phyloP scores from a whole-genome alignment of 2,329 filamentous ascomycete species.

The Pseudocercospora vitis region DNA sequence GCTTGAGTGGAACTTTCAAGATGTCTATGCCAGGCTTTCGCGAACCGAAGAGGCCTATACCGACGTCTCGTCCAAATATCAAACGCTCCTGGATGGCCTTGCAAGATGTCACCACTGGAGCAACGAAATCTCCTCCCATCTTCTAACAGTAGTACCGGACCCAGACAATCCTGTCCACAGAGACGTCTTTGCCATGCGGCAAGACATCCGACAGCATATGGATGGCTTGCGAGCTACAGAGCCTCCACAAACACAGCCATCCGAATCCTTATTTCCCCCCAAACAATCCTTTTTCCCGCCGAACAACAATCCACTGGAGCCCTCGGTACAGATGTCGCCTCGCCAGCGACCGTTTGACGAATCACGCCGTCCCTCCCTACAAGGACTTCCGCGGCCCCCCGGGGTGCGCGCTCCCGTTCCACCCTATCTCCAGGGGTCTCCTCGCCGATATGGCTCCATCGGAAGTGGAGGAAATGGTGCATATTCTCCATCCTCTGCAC shows the following conservation, averaged over 20 bases:
- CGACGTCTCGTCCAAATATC: conserved; percentile 76
- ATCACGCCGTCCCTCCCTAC: conserved; percentile 68
- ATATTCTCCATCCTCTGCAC: conserved; percentile 70
- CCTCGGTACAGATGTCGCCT: conserved; percentile 69
- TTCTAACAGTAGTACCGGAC: conserved; percentile 72
- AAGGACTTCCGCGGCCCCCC: conserved; percentile 52
- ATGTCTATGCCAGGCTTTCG: conserved; percentile 71
- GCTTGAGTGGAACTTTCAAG: conserved; percentile 80
- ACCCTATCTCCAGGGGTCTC: conserved; percentile 75
- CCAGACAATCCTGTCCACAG: conserved; percentile 75
- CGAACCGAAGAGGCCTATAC: conserved; percentile 82
- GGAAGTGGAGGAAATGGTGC: conserved; percentile 59
- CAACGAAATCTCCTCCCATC: conserved; percentile 74
- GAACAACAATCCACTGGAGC: conserved; percentile 28
- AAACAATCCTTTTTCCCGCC: conserved; percentile 46
- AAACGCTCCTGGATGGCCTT: conserved; percentile 78
- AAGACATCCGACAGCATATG: conserved; percentile 62
- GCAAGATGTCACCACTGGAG: conserved; percentile 76
- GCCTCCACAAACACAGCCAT: conserved; percentile 47
- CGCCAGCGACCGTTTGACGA: conserved; percentile 86
- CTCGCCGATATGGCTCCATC: conserved; percentile 85
- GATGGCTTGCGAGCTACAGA: conserved; percentile 59
- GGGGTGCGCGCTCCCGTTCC: conserved; percentile 77
- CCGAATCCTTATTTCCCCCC: conserved; percentile 54
- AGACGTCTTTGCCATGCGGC: conserved; percentile 65